Base-by-base conservation (phyloP, 1,139 yeast species). In the Meyerozyma guilliermondii region DNA sequence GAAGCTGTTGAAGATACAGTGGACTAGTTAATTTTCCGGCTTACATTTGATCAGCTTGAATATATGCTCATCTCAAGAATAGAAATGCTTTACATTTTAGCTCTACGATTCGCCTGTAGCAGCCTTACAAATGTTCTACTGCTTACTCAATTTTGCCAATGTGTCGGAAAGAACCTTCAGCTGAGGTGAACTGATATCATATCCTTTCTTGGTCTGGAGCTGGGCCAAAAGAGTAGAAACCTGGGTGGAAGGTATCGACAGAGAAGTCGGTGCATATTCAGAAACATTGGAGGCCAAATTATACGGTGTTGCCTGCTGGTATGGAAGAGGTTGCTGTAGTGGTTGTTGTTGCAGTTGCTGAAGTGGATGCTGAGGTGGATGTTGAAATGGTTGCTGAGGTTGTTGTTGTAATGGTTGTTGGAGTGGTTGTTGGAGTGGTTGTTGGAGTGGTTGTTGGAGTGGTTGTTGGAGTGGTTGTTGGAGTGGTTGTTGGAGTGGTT, bases 141-240 rank as follows among this genome's bases (percentile, higher is more conserved):
- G 47, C 34, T 50, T 46, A 26, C 52, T 53, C 41, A 68, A 59
- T 47, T 66, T 59, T 4, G 73, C 66, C 45, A 69, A 61, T 17
- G 72, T 68, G 13, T 69, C 74, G 29, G 45, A 48, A 20, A 46
- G 47, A 36, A 50, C 39, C 24, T 46, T 48, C 22, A 43, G 50
- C 29, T 50, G 16, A 45, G 46, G 26, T 44, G 50, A 18, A 42
- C 46, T 22, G 30, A 50, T 13, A 4, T 35, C 40, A 31, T 11
- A 29, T 20, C 14, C 41, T 28, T 26, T 31, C 33, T 26, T 40
- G 11, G 51, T 48, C 47, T 63, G 66, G 29, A 64, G 49, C 41
- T 62, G 68, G 3, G 65, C 56, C 41, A 65, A 55, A 37, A 65
- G 53, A 5, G 63, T 54, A 38, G 57, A 56, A 1, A 60, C 66